Evolutionary conservation across 1,139 yeast genomes (phyloP).

Genomic region (Pichia terricola): DNA sequence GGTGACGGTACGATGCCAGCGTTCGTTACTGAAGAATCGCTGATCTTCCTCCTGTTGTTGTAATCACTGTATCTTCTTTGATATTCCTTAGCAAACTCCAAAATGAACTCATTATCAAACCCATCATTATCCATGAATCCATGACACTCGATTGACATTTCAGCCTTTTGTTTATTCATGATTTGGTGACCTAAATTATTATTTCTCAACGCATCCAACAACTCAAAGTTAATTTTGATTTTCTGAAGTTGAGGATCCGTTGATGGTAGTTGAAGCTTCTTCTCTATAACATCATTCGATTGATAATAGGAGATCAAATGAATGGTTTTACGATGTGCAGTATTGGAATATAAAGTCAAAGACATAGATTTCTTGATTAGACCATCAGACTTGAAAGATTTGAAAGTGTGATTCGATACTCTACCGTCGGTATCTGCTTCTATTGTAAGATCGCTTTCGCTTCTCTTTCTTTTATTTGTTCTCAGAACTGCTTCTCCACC

Average conservation of each 20-base stretch:
- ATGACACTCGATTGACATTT: slow-evolving; percentile 37
- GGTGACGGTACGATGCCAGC: neutral
- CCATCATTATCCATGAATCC: slow-evolving; percentile 35
- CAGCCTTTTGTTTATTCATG: slow-evolving; percentile 32
- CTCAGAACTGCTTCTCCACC: slow-evolving; percentile 9
- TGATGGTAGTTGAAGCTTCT: slow-evolving; percentile 50
- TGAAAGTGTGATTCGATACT: slow-evolving; percentile 15
- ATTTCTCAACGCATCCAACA: slow-evolving; percentile 54
- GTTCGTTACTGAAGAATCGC: neutral
- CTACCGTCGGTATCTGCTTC: neutral
- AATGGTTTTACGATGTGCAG: slow-evolving; percentile 36
- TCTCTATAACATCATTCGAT: slow-evolving; percentile 59
- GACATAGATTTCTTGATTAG: slow-evolving; percentile 77
- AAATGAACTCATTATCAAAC: slow-evolving; percentile 28
- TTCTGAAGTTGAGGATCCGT: slow-evolving; percentile 42
- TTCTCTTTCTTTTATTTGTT: slow-evolving; percentile 19
- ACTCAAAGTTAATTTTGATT: slow-evolving; percentile 43
- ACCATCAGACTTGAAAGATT: slow-evolving; percentile 67
- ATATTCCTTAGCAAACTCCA: slow-evolving; percentile 17
- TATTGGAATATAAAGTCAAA: slow-evolving; percentile 29
- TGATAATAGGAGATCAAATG: slow-evolving; percentile 75
- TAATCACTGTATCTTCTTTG: slow-evolving; percentile 9
- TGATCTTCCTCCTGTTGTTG: slow-evolving; percentile 6
- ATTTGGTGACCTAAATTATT: slow-evolving; percentile 39
- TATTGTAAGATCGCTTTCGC: too few relatives aligned